Base-by-base conservation (phyloP, 2,329 filamentous ascomycete genomes). In the Cryphonectria parasitica region DNA sequence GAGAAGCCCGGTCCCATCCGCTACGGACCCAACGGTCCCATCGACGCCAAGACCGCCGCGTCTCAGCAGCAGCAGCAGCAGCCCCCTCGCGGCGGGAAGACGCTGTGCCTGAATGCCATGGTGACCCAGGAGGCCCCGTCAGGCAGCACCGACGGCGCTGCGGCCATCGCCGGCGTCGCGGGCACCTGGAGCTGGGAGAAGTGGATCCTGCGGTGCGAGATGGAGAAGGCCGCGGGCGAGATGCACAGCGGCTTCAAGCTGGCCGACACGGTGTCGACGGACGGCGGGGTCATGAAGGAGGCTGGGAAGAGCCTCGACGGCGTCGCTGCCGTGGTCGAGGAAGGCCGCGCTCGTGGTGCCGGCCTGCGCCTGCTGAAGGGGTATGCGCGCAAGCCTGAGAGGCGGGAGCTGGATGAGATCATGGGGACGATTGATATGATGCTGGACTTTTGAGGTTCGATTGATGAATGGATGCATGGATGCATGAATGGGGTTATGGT, bases 181-280 rank as follows among this genome's bases (percentile, higher is more conserved):
- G 96, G 94, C 5, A 91, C 92, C 36, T 96, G 94, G 90, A 90
- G 91, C 79, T 99, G 95, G 95, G 96, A 99, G 86, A 92, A 93
- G 79, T 99, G 96, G 96, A 88, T 98, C 80, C 83, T 98, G 75
- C 93, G 94, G 77, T 87, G 95, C 76, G 92, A 96, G 82, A 88
- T 91, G 82, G 95, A 98, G 84, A 96, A 88, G 80, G 85, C 85
- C 5, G 84, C 93, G 77, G 92, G 92, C 36, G 90, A 93, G 78
- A 80, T 86, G 72, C 69, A 71, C 66, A 72, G 71, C 69, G 71
- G 71, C 15, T 71, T 72, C 69, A 80, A 87, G 15, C 83, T 89
- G 34, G 82, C 81, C 5, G 86, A 89, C 75, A 88, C 82, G 5
- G 85, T 86, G 41, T 85, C 83, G 52, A 79, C 86, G 13, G 71